Evolutionary conservation across 139 green algal species (phyloP), one percentile per base, ranked within the genome.

Genomic region (Picochlorum costavermella): DNA sequence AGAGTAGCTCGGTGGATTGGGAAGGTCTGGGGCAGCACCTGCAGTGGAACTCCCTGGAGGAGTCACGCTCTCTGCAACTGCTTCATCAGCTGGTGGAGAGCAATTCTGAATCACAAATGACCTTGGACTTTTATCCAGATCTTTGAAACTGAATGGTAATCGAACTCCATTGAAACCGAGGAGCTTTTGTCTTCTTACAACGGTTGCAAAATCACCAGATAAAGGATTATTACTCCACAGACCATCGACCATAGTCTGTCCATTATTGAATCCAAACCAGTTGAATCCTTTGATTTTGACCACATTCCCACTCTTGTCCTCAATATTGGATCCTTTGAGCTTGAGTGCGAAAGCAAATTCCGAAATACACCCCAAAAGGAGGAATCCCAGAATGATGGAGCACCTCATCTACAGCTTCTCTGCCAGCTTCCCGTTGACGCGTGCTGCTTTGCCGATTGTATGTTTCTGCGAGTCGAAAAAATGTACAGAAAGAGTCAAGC

Each of bases 261-360:
- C 65, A 12, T 53, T 50, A 17, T 71, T 36, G 36, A 71, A 71
- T 3, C 65, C 65, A 28, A 44, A 68, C 65, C 65, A 71, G 30
- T 53, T 20, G 17, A 53, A 20, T 20, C 46, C 46, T 6, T 53
- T 20, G 46, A 53, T 20, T 9, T 53, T 20, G 6, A 53, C 46
- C 17, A 23, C 46, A 53, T 53, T 20, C 6, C 46, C 46, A 53
- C 20, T 53, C 46, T 11, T 23, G 20, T 53, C 46, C 12, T 23
- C 46, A 53, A 53, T 53, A 11, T n/a, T 53, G 17, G 17, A 20
- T 6, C n/a, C n/a, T 53, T 53, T 11, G 46, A 53, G 17, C 12
- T 2, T 53, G 46, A 53, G 10, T 2, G 12, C 46, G 46, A 53
- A 53, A 53, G 46, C 17, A 53, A 53, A 20, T 53, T 53, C 46